Evolutionary conservation across 2,329 filamentous ascomycete genomes (phyloP).

Genomic region (Lachnellula subtilissima): DNA sequence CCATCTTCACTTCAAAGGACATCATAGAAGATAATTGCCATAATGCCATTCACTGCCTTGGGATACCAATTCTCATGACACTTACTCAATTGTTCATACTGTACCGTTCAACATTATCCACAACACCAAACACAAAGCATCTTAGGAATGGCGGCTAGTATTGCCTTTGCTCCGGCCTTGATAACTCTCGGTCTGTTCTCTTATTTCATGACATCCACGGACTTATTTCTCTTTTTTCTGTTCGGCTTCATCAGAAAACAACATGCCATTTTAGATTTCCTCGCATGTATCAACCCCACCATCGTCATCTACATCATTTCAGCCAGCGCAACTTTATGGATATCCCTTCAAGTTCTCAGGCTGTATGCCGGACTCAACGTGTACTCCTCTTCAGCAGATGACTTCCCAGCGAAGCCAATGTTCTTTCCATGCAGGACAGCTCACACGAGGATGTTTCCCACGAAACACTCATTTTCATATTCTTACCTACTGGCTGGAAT

Average conservation of each 20-base stretch:
- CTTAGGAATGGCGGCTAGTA: not conserved
- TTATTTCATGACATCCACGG: not conserved
- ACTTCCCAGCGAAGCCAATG: slow-evolving; percentile 36
- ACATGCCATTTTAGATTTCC: slow-evolving; percentile 2
- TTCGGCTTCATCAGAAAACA: slow-evolving; percentile 9
- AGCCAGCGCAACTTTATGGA: slow-evolving; percentile 4
- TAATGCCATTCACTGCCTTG: not conserved
- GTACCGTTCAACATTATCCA: too few relatives aligned
- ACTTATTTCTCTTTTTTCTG: slow-evolving; percentile 2
- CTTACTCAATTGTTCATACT: not conserved
- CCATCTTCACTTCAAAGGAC: not conserved
- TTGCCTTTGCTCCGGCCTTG: not conserved
- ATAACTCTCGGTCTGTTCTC: not conserved
- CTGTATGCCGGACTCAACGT: slow-evolving; percentile 15
- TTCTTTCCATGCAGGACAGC: slow-evolving; percentile 62
- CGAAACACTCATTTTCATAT: slow-evolving; percentile 64
- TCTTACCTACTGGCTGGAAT: slow-evolving; percentile 66
- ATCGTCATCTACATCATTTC: slow-evolving; percentile 8
- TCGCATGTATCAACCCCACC: slow-evolving; percentile 7
- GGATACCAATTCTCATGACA: not conserved
- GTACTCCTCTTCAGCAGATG: slow-evolving; percentile 2
- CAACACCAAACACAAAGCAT: not conserved
- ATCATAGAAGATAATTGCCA: not conserved
- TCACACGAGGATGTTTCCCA: slow-evolving; percentile 62
- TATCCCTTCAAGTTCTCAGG: slow-evolving; percentile 17